Evolutionary conservation across 2,329 filamentous ascomycete species (phyloP), one percentile per base, ranked within the genome.

Genomic region (Fusarium foetens): DNA sequence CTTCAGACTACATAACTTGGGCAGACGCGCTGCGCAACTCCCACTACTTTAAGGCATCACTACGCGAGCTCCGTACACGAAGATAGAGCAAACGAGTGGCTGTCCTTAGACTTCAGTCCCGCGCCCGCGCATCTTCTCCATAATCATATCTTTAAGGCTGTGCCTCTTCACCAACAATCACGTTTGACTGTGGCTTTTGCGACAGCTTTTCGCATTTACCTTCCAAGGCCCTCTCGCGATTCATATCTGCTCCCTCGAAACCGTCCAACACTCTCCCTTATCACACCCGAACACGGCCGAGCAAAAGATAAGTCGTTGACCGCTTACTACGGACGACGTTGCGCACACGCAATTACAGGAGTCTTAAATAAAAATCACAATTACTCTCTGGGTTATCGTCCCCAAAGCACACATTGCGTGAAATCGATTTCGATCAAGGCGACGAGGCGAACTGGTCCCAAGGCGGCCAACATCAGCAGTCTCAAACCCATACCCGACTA

Each of bases 1-100:
- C 70, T 54, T 49, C 51, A 25, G 49, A 35, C 53, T 43, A 27
- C 42, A 63, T 54, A 52, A 59, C 29, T 60, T 59, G 38, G 29
- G 41, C 46, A 45, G 58, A 71, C 70, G 70, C 70, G 70, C 70
- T 64, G 59, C 55, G 42, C 46, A 48, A 60, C 43, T 58, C 54
- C 62, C 23, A 31, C 57, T 68, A 54, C 63, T 65, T 61, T 54
- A 35, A 73, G 58, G 48, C 63, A 71, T 68, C 58, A 51, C 66
- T 57, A 53, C 60, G 55, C 55, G 55, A 68, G 58, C 70, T 63
- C 58, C 55, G 71, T 64, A 73, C 54, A 55, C 51, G 54, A 38
- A 66, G 54, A n/a, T 58, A 68, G 65, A 57, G 70, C 46, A 52
- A 43, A 46, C 62, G 48, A 43, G 58, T 70, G 55, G 58, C 16